Evolutionary conservation across 2,329 filamentous ascomycete species (phyloP).

Genomic region (Pleurostoma richardsiae): DNA sequence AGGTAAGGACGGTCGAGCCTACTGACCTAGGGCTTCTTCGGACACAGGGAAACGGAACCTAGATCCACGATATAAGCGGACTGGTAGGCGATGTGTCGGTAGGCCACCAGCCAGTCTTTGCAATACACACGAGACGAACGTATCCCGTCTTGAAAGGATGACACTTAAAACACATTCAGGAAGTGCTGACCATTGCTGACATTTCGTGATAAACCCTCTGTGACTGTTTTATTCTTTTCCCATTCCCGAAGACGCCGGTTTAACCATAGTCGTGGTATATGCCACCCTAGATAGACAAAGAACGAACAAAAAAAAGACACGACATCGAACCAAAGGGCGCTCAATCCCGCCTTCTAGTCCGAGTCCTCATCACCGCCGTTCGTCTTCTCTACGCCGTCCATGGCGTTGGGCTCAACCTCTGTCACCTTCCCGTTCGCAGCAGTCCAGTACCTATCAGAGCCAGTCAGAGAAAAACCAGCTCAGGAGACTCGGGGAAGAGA

Average conservation of each 20-base stretch:
- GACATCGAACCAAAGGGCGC: too few species aligned
- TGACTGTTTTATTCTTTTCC: not conserved
- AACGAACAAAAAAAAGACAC: not conserved
- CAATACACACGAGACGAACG: too few species aligned
- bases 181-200: too few species aligned
- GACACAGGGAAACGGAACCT: not conserved
- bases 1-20: constrained; percentile 19
- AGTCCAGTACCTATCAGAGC: constrained; percentile 51
- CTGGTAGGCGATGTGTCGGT: too few species aligned
- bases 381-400: constrained; percentile 14
- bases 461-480: constrained; percentile 8
- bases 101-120: too few species aligned
- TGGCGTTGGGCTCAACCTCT: constrained; percentile 36
- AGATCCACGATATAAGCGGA: too few species aligned
- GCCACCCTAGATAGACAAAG: not conserved
- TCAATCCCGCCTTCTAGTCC: constrained; percentile 6
- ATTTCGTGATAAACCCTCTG: not conserved
- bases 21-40: constrained; percentile 13
- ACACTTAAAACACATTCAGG: too few species aligned
- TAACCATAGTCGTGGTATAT: constrained; percentile 5
- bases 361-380: constrained; percentile 14
- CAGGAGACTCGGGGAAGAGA: not conserved
- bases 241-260: constrained; percentile 5
- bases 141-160: too few species aligned
- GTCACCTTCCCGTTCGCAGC: constrained; percentile 55